phyloP scores from a whole-genome alignment of 1,284 basidiomycete species.

The Cutaneotrichosporon curvatum region DNA sequence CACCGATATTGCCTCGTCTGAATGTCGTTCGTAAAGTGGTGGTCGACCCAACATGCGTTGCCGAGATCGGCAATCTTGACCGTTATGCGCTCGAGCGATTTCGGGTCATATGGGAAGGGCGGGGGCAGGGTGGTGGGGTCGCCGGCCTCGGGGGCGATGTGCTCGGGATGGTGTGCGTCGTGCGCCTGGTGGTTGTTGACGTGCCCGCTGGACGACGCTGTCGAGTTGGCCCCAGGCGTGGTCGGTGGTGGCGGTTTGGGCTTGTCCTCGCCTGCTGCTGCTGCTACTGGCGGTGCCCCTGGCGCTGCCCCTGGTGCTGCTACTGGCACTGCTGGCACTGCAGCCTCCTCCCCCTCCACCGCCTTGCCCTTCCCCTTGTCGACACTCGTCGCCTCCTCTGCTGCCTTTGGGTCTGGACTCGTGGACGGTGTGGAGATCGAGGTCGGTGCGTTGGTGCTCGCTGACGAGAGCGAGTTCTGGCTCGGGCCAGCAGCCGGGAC shows the following conservation, averaged over 20 bases:
- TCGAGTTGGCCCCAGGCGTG: not conserved
- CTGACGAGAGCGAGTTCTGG: not conserved
- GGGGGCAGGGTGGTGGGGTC: constrained; percentile 52
- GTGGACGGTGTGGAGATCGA: not conserved
- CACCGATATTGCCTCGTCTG: constrained; percentile 96
- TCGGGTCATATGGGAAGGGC: constrained; percentile 54
- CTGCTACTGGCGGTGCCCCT: not conserved
- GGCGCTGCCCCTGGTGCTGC: not conserved
- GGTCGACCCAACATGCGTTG: constrained; percentile 59
- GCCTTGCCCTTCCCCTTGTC: constrained; percentile 6
- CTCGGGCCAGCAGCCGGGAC: not conserved
- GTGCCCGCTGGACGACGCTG: constrained; percentile 13
- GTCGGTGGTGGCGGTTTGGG: no score
- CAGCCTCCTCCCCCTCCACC: not conserved
- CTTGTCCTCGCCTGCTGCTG: no score
- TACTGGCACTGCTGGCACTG: not conserved
- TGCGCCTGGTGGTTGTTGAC: constrained; percentile 38
- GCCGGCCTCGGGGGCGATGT: constrained; percentile 49
- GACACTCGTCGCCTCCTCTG: not conserved
- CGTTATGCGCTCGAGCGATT: constrained; percentile 73
- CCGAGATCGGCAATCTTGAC: constrained; percentile 98
- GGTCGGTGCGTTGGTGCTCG: not conserved
- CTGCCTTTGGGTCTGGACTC: not conserved
- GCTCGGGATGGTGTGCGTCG: constrained; percentile 25
- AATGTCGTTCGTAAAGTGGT: constrained; percentile 48